Percentiles rank a stretch among this genome's conserved stretches.
phyloP scores from a whole-genome alignment of 305 asterid species.

The Lippia alba region DNA sequence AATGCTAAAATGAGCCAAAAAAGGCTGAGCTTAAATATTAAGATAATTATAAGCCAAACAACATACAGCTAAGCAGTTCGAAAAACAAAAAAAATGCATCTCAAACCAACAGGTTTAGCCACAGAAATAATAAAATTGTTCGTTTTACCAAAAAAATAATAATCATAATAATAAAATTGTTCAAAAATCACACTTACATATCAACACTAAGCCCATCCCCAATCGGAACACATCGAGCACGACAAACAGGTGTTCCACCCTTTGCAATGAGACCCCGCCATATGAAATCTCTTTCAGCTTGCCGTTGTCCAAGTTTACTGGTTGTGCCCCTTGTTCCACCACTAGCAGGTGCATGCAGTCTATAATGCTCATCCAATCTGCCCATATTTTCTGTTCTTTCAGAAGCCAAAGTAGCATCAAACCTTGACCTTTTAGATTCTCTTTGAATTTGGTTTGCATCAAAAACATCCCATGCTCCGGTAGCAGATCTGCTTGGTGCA shows the following conservation, averaged over 20 bases:
- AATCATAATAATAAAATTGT: not conserved
- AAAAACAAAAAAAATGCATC: conserved; percentile 34
- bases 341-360: conserved; percentile 47
- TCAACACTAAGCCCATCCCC: conserved; percentile 70
- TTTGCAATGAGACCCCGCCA: conserved; percentile 96
- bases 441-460: conserved; percentile 74
- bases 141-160: no score
- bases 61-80: conserved; percentile 9
- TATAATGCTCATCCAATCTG: conserved; percentile 55
- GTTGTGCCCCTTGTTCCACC: conserved; percentile 44
- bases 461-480: conserved; percentile 72
- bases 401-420: conserved; percentile 55
- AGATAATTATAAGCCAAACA: conserved; percentile 12
- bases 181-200: conserved; percentile 68
- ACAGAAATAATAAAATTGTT: conserved; percentile 13
- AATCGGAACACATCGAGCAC: conserved; percentile 89
- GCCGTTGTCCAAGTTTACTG: conserved; percentile 52
- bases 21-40: not conserved
- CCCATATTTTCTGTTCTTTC: conserved; percentile 52
- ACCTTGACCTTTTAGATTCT: conserved; percentile 84
- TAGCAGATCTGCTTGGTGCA: conserved; percentile 49
- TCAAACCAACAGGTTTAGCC: conserved; percentile 32
- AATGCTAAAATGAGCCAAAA: conserved; percentile 10
- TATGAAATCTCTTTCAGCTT: conserved; percentile 61
- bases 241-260: conserved; percentile 95